Percentiles rank a stretch among this genome's conserved stretches.
phyloP scores from a whole-genome alignment of 345 rosid species.

The Mangifera indica region DNA sequence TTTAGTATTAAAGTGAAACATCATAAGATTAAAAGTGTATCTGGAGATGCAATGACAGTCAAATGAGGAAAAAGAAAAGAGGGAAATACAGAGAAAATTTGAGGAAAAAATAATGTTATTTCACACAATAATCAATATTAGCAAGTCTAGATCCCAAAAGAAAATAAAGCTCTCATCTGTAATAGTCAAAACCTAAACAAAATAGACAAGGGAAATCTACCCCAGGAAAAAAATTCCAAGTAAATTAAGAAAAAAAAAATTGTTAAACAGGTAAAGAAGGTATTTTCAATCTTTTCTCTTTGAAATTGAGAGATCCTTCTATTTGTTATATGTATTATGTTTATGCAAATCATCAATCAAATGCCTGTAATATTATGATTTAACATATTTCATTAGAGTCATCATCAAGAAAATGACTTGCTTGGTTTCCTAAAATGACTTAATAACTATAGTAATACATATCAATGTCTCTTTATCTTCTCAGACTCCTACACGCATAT shows the following conservation, averaged over 20 bases:
- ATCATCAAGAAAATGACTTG: neutral
- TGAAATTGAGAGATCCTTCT: neutral
- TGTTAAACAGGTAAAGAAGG: neutral
- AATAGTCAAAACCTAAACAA: neutral
- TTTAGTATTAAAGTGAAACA: too few relatives aligned
- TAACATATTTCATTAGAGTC: neutral
- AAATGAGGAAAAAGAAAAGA: too few relatives aligned
- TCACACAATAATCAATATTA: too few relatives aligned
- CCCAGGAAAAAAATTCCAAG: neutral
- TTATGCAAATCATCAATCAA: neutral
- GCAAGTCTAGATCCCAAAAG: too few relatives aligned
- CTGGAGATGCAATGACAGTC: too few relatives aligned
- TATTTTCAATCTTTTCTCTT: neutral
- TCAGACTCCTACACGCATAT: slow-evolving; percentile 92
- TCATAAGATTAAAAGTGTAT: too few relatives aligned
- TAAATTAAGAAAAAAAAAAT: neutral
- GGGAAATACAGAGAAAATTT: too few relatives aligned
- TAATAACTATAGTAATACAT: neutral
- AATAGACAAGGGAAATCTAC: neutral
- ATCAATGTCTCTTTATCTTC: slow-evolving; percentile 29
- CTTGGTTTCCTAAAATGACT: slow-evolving; percentile 7
- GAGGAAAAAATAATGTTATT: too few relatives aligned
- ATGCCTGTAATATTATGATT: neutral
- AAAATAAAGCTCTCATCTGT: too few relatives aligned
- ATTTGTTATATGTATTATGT: slow-evolving; percentile 3